A percentile compares a stretch with the other conserved stretches of the same genome.
Evolutionary conservation across 495 filamentous ascomycete species (phyloP).

Genomic region (Xylona heveae): DNA sequence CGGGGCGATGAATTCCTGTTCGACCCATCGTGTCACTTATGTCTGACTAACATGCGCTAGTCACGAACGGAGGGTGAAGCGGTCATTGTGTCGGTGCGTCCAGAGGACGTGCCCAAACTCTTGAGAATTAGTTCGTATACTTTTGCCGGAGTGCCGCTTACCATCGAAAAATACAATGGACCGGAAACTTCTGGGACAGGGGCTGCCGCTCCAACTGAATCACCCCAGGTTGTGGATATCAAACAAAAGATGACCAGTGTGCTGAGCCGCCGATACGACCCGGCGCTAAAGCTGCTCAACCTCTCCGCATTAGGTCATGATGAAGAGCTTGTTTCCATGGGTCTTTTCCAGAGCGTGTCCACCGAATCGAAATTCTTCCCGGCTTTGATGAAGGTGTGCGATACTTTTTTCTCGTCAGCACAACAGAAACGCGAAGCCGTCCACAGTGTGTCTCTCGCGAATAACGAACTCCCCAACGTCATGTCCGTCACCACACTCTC

Average conservation of each 20-base stretch:
- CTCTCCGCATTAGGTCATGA: conserved; percentile 56
- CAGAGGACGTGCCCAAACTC: conserved; percentile 36
- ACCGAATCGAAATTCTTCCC: conserved; percentile 78
- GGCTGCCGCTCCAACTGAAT: not conserved
- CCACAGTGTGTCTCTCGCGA: conserved; percentile 50
- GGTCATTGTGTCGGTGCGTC: conserved; percentile 42
- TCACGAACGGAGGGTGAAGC: conserved; percentile 46
- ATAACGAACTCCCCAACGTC: conserved; percentile 54
- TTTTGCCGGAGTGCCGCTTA: conserved; percentile 41
- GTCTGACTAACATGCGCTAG: conserved; percentile 57
- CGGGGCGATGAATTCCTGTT: too few species aligned
- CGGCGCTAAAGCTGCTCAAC: conserved; percentile 48
- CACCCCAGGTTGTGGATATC: conserved; percentile 16
- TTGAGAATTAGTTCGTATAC: conserved; percentile 37
- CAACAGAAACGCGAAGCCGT: conserved; percentile 51
- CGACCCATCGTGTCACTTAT: too few species aligned
- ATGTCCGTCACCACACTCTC: conserved; percentile 47
- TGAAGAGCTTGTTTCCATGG: conserved; percentile 39
- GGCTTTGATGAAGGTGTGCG: conserved; percentile 64
- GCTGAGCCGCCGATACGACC: conserved; percentile 51
- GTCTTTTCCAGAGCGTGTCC: conserved; percentile 47
- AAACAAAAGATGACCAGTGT: conserved; percentile 25
- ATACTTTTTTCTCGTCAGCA: conserved; percentile 40
- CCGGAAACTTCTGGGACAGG: not conserved
- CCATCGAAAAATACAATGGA: conserved; percentile 23